phyloP scores from a whole-genome alignment of 352 stramenopile genomes.

The Nothophytophthora sp. region DNA sequence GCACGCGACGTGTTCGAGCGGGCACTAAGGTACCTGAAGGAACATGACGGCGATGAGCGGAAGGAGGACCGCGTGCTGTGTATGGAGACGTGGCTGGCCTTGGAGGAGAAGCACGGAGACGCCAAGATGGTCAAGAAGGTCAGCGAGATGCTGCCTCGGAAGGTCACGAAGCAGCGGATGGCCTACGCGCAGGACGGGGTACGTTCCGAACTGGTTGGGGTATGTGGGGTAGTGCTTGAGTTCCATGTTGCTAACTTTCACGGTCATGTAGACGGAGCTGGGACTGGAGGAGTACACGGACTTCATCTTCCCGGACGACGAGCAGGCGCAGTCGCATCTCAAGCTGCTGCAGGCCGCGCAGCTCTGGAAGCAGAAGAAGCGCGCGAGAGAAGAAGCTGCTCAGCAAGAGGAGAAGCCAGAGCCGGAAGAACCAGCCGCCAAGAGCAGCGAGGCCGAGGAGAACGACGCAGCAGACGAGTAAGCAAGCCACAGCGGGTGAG shows the following conservation, averaged over 20 bases:
- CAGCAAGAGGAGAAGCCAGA: not conserved
- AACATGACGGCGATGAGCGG: constrained; percentile 63
- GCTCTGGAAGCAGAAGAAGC: constrained; percentile 95
- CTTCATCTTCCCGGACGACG: constrained; percentile 99
- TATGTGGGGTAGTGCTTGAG: not conserved
- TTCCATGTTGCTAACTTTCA: constrained; percentile 15
- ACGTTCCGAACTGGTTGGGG: constrained; percentile 26
- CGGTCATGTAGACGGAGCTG: constrained; percentile 64
- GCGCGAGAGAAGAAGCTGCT: constrained; percentile 48
- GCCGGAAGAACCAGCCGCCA: not conserved
- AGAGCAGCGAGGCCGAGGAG: not conserved
- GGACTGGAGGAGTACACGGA: constrained; percentile 98
- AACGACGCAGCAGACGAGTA: not conserved
- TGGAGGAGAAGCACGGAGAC: constrained; percentile 87
- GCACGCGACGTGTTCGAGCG: constrained; percentile 92
- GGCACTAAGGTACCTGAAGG: constrained; percentile 92
- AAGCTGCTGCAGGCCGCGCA: constrained; percentile 98
- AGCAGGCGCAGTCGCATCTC: constrained; percentile 93
- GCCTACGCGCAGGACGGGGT: constrained; percentile 90
- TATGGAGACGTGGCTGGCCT: constrained; percentile 95
- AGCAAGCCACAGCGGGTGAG: too few species aligned
- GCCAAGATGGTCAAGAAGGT: constrained; percentile 85
- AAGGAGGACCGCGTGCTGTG: constrained; percentile 97
- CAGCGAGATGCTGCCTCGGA: constrained; percentile 92
- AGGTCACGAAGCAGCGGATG: constrained; percentile 97